Evolutionary conservation across 352 stramenopile species (phyloP).

Genomic region (Pythium myriotylum): DNA sequence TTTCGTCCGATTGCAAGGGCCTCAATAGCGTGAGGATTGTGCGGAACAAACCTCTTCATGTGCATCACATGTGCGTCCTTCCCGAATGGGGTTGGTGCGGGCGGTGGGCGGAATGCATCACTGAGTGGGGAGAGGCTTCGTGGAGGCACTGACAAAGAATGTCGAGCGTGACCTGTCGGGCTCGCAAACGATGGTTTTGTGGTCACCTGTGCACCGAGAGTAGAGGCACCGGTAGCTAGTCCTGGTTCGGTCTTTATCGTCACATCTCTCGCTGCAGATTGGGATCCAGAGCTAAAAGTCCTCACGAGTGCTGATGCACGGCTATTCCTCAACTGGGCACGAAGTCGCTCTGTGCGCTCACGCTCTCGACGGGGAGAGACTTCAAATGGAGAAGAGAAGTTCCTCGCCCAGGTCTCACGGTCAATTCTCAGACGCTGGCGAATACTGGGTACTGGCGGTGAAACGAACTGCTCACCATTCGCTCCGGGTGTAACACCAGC

Average conservation of each 20-base stretch:
- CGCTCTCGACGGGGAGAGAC: slow-evolving; percentile 51
- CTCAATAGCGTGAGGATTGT: slow-evolving; percentile 22
- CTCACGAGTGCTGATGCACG: slow-evolving; percentile 25
- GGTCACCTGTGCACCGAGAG: slow-evolving; percentile 9
- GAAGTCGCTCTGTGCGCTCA: slow-evolving; percentile 54
- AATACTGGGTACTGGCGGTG: slow-evolving; percentile 51
- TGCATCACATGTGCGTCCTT: neutral
- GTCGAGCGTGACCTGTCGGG: neutral
- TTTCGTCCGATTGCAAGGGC: slow-evolving; percentile 18
- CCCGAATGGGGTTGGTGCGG: slow-evolving; percentile 10
- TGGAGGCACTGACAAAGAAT: neutral
- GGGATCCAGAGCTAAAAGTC: slow-evolving; percentile 13
- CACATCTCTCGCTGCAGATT: neutral
- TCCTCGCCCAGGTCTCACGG: slow-evolving; percentile 62
- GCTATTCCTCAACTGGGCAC: slow-evolving; percentile 44
- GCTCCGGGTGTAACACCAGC: slow-evolving; percentile 5
- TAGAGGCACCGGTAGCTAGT: neutral
- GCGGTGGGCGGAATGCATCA: slow-evolving; percentile 20
- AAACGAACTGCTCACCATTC: slow-evolving; percentile 49
- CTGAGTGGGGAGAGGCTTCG: slow-evolving; percentile 32
- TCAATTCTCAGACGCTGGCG: slow-evolving; percentile 70
- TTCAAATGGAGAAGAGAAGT: slow-evolving; percentile 72
- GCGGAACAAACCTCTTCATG: slow-evolving; percentile 16
- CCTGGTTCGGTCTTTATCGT: slow-evolving; percentile 24
- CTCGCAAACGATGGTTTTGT: slow-evolving; percentile 15